These are phyloP conservation scores for Phycomyces blakesleeanus DNA, from an alignment of 192 early-diverging fungal genomes.

Conservation along the genomic window DNA sequence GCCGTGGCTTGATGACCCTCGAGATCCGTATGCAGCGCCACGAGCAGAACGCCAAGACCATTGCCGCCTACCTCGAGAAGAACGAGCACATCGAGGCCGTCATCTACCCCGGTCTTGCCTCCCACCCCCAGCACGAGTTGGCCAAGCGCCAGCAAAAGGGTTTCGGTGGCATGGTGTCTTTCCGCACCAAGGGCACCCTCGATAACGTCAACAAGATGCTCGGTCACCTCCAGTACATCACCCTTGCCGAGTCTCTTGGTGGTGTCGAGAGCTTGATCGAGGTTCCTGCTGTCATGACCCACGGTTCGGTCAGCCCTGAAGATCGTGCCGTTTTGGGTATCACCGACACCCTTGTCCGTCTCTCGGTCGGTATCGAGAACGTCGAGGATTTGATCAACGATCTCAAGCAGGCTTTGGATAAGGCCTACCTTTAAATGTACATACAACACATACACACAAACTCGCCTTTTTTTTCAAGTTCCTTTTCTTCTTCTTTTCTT, in stretches of 20 bases:
- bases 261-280: slow-evolving; percentile 94
- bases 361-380: slow-evolving; percentile 94
- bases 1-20: slow-evolving; percentile 93
- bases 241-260: slow-evolving; percentile 94
- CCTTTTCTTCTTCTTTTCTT: too few relatives aligned
- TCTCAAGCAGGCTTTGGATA: slow-evolving; percentile 62
- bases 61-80: slow-evolving; percentile 78
- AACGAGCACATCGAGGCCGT: slow-evolving; percentile 74
- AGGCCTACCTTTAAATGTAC: slow-evolving; percentile 27
- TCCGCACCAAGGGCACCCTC: slow-evolving; percentile 83
- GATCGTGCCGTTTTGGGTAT: slow-evolving; percentile 82
- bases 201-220: slow-evolving; percentile 84
- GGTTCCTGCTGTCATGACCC: slow-evolving; percentile 95
- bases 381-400: slow-evolving; percentile 82
- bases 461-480: too few relatives aligned
- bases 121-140: slow-evolving; percentile 89
- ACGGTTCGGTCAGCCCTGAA: slow-evolving; percentile 85
- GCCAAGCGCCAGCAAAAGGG: slow-evolving; percentile 86
- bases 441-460: too few relatives aligned
- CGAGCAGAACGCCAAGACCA: slow-evolving; percentile 73
- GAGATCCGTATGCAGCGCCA: slow-evolving; percentile 94
- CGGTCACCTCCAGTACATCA: slow-evolving; percentile 73
- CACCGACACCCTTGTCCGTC: slow-evolving; percentile 87
- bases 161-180: slow-evolving; percentile 96
- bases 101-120: slow-evolving; percentile 89